Evolutionary conservation across 805 yeast genomes (phyloP), one percentile per base, ranked within the genome.

Genomic region (Candida boidinii): DNA sequence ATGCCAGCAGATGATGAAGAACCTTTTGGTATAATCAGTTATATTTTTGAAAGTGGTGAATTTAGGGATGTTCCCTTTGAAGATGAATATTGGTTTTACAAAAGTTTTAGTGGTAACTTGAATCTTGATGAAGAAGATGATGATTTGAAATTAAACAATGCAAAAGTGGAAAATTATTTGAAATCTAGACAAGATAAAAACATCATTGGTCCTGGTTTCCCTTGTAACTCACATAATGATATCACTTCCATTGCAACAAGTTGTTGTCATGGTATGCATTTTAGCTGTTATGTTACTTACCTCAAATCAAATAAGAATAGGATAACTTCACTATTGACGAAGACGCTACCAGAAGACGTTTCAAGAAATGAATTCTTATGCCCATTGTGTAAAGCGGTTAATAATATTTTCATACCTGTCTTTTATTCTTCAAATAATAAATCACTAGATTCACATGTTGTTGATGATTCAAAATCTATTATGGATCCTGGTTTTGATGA

Each of bases 261-360:
- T 32, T 90, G 98, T 61, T 94, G 96, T 1, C 98, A 90, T 56
- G 94, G 95, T 2, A 80, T 90, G 78, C 98, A 90, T 54, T 75
- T 71, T 39, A 65, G 72, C 13, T 90, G 98, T 51, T 80, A 79
- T 46, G 55, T 73, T 33, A 75, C 76, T 37, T 83, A 76, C 47
- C 54, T 80, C 47, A 62, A 64, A 21, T 69, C 78, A n/a, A 64
- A 69, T 27, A 61, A 72, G 32, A 56, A 66, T 6, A 67, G 79
- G 12, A 58, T 53, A 22, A 75, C 71, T 44, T 73, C 68, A 13
- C 94, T 86, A 48, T 73, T 87, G 22, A 83, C 95, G 0, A 66
- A 94, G 49, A 84, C 88, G 31, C 64, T 78, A 5, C 94, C 95
- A 0, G 94, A 81, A 41, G 76, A 82, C 40, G 57, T 66, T 10